Percentiles rank a stretch among this genome's conserved stretches.
Conservation (phyloP, 2,329 filamentous ascomycete species). For the Cercospora citrullina region DNA sequence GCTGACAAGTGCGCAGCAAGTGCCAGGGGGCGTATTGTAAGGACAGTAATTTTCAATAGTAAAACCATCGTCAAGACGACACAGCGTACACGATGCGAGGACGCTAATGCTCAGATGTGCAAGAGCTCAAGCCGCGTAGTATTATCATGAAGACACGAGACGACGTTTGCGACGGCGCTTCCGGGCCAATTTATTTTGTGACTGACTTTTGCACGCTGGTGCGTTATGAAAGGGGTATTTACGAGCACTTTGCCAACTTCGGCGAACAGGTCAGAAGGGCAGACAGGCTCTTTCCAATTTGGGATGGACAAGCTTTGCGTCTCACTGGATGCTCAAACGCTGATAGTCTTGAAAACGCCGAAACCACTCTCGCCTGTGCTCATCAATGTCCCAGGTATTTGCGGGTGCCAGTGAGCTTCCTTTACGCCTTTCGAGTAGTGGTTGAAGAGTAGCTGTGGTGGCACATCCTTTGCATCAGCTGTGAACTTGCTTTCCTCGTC, state of each 20-base stretch:
- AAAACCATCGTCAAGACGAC: not conserved
- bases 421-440: slow-evolving; percentile 95
- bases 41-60: not conserved
- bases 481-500: slow-evolving; percentile 94
- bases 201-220: not conserved
- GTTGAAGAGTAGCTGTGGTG: slow-evolving; percentile 91
- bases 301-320: not conserved
- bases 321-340: slow-evolving; percentile 33
- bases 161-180: not conserved
- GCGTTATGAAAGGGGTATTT: not conserved
- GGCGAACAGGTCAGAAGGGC: not conserved
- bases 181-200: not conserved
- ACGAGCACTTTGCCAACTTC: not conserved
- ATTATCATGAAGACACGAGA: slow-evolving; percentile 12
- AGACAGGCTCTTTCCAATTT: not conserved
- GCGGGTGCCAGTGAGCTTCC: slow-evolving; percentile 95
- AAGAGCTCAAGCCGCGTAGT: slow-evolving; percentile 9
- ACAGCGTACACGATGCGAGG: not conserved
- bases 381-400: slow-evolving; percentile 86
- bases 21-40: slow-evolving; percentile 26
- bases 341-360: slow-evolving; percentile 51
- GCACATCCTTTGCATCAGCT: slow-evolving; percentile 83
- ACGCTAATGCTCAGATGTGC: not conserved
- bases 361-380: slow-evolving; percentile 88
- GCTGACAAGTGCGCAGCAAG: slow-evolving; percentile 18